Evolutionary conservation across 305 asterid species (phyloP).

Genomic region (Andrographis paniculata): DNA sequence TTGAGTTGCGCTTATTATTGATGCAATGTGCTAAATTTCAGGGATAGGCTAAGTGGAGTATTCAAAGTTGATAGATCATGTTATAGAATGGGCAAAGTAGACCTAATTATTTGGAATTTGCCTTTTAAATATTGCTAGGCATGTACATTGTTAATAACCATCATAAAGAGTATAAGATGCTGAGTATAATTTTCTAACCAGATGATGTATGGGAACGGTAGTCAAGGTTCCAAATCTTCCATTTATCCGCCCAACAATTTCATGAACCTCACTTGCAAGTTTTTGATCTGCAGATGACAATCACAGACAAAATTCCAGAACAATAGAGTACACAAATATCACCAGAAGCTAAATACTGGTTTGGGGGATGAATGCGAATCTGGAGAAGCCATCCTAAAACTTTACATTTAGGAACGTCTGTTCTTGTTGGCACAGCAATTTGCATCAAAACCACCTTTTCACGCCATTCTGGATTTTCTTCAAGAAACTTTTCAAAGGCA

Average conservation of each 20-base stretch:
- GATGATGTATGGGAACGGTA: conserved; percentile 59
- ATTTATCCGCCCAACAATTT: conserved; percentile 61
- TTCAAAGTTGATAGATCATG: too few species aligned
- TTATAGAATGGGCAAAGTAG: too few species aligned
- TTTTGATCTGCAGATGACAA: conserved; percentile 30
- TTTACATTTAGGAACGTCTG: conserved; percentile 97
- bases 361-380: not conserved
- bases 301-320: not conserved
- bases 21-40: too few species aligned
- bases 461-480: conserved; percentile 84
- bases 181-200: conserved; percentile 19
- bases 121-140: too few species aligned
- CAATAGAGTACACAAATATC: too few species aligned
- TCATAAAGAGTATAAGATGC: not conserved
- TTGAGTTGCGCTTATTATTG: too few species aligned
- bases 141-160: too few species aligned
- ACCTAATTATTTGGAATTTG: too few species aligned
- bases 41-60: too few species aligned
- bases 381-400: conserved; percentile 16
- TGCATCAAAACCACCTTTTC: conserved; percentile 84
- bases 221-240: conserved; percentile 61
- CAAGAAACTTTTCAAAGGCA: conserved; percentile 95
- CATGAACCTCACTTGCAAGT: conserved; percentile 56
- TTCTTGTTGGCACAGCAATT: conserved; percentile 96
- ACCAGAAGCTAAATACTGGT: too few species aligned